Conservation (phyloP, 805 yeast species). For the Kluyveromyces starmeri region DNA sequence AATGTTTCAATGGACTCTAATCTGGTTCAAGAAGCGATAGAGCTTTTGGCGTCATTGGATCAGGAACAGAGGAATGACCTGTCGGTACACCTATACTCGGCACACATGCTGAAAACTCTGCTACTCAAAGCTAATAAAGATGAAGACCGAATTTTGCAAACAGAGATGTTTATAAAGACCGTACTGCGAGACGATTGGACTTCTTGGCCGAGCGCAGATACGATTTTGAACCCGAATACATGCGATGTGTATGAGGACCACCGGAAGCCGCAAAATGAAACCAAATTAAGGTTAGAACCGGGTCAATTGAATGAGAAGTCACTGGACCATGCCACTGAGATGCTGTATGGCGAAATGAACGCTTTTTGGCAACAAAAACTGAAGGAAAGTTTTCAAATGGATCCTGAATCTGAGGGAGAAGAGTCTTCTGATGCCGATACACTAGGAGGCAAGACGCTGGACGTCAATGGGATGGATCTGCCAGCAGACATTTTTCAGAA, state of each 20-base stretch:
- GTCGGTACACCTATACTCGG: constrained; percentile 55
- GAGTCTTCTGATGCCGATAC: not conserved
- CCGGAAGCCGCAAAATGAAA: not conserved
- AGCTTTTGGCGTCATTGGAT: constrained; percentile 36
- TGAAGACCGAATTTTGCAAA: constrained; percentile 25
- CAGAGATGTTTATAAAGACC: constrained; percentile 31
- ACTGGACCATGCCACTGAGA: constrained; percentile 17
- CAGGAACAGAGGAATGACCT: constrained; percentile 45
- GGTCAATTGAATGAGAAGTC: constrained; percentile 22
- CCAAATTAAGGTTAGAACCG: constrained; percentile 4
- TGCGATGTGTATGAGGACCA: constrained; percentile 21
- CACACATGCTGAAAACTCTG: constrained; percentile 32
- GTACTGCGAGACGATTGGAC: constrained; percentile 36
- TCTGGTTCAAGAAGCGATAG: constrained; percentile 16
- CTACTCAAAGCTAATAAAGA: constrained; percentile 20
- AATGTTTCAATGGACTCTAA: constrained; percentile 18
- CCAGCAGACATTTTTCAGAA: constrained; percentile 14
- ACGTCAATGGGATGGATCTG: constrained; percentile 19
- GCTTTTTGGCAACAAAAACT: constrained; percentile 23
- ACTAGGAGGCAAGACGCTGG: constrained; percentile 10
- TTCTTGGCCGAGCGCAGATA: constrained; percentile 47
- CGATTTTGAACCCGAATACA: constrained; percentile 24
- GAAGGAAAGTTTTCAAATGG: constrained; percentile 11
- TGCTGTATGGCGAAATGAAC: constrained; percentile 22
- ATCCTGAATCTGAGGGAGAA: not conserved